Evolutionary conservation across 2,329 filamentous ascomycete species (phyloP), one percentile per base, ranked within the genome.

Genomic region (Thielaviopsis populi): DNA sequence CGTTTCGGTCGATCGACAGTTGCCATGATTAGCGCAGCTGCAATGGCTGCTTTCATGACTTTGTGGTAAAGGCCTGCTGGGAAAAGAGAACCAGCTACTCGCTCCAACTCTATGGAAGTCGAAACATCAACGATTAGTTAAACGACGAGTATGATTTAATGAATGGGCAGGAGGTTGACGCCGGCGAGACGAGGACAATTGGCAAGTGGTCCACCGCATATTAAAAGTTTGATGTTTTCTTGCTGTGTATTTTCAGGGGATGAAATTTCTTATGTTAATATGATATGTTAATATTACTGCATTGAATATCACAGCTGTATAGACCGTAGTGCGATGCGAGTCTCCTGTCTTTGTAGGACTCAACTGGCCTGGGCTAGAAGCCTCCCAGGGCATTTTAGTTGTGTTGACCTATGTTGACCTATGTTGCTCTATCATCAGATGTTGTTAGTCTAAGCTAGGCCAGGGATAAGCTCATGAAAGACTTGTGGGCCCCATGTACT

Each of bases 261-360:
- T n/a, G 19, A 33, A 8, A 53, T 53, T 62, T 62, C 13, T 62
- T 53, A 62, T 53, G 60, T 53, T 43, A 62, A 62, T 62, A 62
- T 62, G 60, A 33, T 62, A 50, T 50, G 43, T 62, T 50, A 50
- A 53, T 50, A 40, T 40, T 40, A 62, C 22, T 50, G 46, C 10
- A 50, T 50, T 8, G 33, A 62, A 56, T 56, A 56, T 37, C 24
- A 19, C n/a, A 7, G 2, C 17, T 40, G 17, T 41, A 41, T 24
- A 7, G 22, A 22, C 11, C 53, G 19, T 50, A 50, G 11, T 15
- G 11, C 1, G 2, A 50, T 15, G 11, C 1, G 2, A 50, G 8
- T 24, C 27, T 27, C 10, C 0, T 3, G 46, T 11, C 30, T 37
- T 7, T 37, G 7, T 37, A 10, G 8, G 3, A 37, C 33, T 37